phyloP scores from a whole-genome alignment of 108 stramenopile species.

The Cyclotella distinguenda region DNA sequence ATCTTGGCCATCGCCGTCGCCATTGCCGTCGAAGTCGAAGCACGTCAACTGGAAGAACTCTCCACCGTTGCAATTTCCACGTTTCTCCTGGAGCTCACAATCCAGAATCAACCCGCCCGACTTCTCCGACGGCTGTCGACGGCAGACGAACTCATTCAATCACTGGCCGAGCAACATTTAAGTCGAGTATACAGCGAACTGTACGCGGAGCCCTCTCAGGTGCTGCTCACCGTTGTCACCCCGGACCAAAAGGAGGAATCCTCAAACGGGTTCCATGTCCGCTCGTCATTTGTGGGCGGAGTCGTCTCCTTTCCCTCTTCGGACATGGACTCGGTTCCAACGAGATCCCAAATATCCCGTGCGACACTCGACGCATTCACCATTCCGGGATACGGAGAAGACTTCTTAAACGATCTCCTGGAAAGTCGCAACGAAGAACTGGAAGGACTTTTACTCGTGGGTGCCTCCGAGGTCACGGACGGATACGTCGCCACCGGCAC shows the following conservation, averaged over 20 bases:
- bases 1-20: no score
- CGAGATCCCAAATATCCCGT: conserved; percentile 91
- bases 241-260: not conserved
- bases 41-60: not conserved
- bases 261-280: conserved; percentile 12
- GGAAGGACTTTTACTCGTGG: conserved; percentile 22
- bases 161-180: conserved; percentile 23
- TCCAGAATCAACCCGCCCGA: conserved; percentile 1
- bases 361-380: conserved; percentile 50
- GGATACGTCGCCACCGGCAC: not conserved
- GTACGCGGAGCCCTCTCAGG: conserved; percentile 17
- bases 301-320: conserved; percentile 46
- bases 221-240: conserved; percentile 38
- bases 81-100: conserved; percentile 29
- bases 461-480: conserved; percentile 13
- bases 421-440: conserved; percentile 14
- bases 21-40: not conserved
- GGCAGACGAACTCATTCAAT: conserved; percentile 26
- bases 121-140: not conserved
- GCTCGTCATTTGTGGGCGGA: conserved; percentile 29
- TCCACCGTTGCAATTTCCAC: conserved; percentile 34
- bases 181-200: conserved; percentile 19
- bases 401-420: conserved; percentile 17
- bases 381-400: conserved; percentile 32
- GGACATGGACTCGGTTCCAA: conserved; percentile 91